Base-by-base conservation (phyloP, 1,284 basidiomycete species). In the Sphaerobolus stellatus region DNA sequence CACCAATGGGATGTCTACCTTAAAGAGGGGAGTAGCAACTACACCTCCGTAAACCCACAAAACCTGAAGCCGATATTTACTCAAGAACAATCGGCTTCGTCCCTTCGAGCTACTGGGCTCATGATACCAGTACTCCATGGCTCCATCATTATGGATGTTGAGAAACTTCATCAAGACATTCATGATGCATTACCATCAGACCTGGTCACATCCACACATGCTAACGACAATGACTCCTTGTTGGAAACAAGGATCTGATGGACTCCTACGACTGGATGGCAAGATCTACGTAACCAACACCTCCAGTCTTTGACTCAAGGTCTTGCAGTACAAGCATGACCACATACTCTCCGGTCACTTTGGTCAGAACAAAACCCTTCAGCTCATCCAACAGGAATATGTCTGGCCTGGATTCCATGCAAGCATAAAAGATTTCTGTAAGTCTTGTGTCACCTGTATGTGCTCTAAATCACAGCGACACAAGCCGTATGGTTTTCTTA, bases 261-360 rank as follows among this genome's bases (percentile, higher is more conserved):
- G 67, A 22, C 62, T 75, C 4, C 64, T 73, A 4, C 68, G 67
- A 33, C 67, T 70, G 51, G 62, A 71, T 41, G 63, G 57, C 30
- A 56, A 59, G n/a, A 55, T 76, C 16, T 76, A 64, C 52, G 69
- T 76, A 25, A 74, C 75, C n/a, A 25, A 59, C 31, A 34, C 49
- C 25, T 40, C 56, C 36, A 48, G 54, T 22, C 52, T 61, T 27
- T 52, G 57, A 3, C 48, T 57, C 16, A 46, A 28, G 4, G 31
- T 73, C 44, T 51, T 74, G 9, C 53, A 60, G 41, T 54, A 55
- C 5, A 54, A 46, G 11, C 67, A 68, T 48, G 62, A 68, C 44
- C 22, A 48, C 0, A 46, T 56, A 2, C 27, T 56, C 13, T 58
- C 63, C 30, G 68, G 66, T 29, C 64, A 29, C 61, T 71, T 5